Base-by-base conservation (phyloP, 1,139 yeast species). In the Geotrichum cucujoidarum region DNA sequence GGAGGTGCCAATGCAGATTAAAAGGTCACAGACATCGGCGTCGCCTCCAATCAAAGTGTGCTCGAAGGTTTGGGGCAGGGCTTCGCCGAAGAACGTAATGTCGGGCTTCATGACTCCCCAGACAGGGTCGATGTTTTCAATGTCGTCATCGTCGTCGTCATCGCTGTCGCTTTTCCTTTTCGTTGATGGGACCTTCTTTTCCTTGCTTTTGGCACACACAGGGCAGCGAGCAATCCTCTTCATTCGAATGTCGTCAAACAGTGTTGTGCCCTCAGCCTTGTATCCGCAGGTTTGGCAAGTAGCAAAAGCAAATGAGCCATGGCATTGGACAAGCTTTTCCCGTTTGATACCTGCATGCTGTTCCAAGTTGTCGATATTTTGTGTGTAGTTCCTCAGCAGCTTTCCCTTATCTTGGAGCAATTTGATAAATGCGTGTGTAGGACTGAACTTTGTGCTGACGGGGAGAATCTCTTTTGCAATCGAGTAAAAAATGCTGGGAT, bases 61-160 rank as follows among this genome's bases (percentile, higher is more conserved):
- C 57, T 87, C 92, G 60, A 84, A 89, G 47, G 74, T 66, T n/a
- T 73, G 68, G 0, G 97, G 97, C 49, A 92, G 72, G 13, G 82
- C 79, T 63, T 92, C 97, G 6, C 96, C 96, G 60, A 92, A 92
- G 61, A 92, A 92, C 0, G 97, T 90, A 51, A 92, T 90, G 64
- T 92, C 96, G 0, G 98, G 98, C 62, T 92, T 90, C 74, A 87
- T 75, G 4, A 89, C 92, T n/a, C 96, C 96, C 61, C 66, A 81
- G 13, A 48, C 36, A 11, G 57, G 50, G 31, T 41, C 40, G 22
- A 16, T 27, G 40, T 42, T 10, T 29, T 47, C 47, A n/a, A 39
- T 53, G 3, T 47, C 56, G 6, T 52, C 55, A 4, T 59, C 57
- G 25, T 59, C 61, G 14, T 58, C 60, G 30, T 56, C 59, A 16